Evolutionary conservation across 2,329 filamentous ascomycete genomes (phyloP).

Genomic region (Cladobotryum mycophilum): DNA sequence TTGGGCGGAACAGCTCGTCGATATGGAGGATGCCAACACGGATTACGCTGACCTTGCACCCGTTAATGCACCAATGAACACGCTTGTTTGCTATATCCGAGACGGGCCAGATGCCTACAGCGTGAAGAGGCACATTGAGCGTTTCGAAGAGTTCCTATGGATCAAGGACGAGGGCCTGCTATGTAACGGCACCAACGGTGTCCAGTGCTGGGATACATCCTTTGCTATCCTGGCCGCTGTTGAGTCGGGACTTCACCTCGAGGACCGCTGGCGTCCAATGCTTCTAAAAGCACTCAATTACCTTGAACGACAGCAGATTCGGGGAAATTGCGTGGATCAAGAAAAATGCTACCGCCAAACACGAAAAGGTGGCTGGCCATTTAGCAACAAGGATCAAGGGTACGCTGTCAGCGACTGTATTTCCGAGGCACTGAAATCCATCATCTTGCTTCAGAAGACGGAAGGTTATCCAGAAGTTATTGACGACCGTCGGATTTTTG

Average conservation of each 20-base stretch:
- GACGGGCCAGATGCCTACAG: conserved; percentile 71
- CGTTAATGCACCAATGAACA: conserved; percentile 86
- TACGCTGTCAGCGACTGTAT: conserved; percentile 96
- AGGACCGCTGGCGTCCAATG: conserved; percentile 76
- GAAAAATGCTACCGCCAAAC: conserved; percentile 81
- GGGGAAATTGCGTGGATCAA: conserved; percentile 72
- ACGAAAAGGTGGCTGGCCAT: conserved; percentile 91
- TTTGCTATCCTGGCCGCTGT: conserved; percentile 80
- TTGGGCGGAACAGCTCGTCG: conserved; percentile 75
- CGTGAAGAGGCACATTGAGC: conserved; percentile 71
- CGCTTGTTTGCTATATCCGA: conserved; percentile 75
- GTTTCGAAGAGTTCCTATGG: conserved; percentile 83
- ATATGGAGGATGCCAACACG: conserved; percentile 91
- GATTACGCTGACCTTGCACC: conserved; percentile 81
- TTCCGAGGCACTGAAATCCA: conserved; percentile 80
- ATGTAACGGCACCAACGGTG: conserved; percentile 94
- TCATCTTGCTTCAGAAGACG: conserved; percentile 75
- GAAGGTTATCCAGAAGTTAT: conserved; percentile 69
- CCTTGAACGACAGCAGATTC: conserved; percentile 85
- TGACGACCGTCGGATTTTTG: conserved; percentile 70
- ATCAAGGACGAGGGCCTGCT: conserved; percentile 89
- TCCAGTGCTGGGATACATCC: conserved; percentile 93
- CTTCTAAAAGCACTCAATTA: conserved; percentile 76
- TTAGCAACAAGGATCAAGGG: conserved; percentile 86
- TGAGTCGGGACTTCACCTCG: conserved; percentile 70